phyloP scores from a whole-genome alignment of 768 basidiomycete species.

The Suillus spraguei region DNA sequence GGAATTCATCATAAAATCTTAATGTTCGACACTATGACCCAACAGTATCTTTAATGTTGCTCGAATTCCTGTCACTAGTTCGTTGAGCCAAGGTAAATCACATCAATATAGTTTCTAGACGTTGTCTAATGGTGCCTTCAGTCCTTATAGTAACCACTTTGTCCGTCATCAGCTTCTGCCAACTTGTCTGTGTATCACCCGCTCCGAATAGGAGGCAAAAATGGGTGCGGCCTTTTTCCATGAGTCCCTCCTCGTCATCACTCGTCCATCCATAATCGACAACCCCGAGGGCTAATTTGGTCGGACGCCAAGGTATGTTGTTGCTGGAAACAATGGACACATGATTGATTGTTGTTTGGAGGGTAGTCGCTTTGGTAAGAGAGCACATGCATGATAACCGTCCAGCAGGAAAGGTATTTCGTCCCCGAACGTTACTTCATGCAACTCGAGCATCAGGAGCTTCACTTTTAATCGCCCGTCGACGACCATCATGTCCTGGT shows the following conservation, averaged over 20 bases:
- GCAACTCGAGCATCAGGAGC: background rate
- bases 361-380: background rate
- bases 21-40: background rate
- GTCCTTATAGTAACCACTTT: constrained; percentile 24
- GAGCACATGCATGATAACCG: background rate
- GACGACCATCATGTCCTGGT: constrained; percentile 16
- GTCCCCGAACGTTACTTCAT: background rate
- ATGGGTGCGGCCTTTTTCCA: constrained; percentile 12
- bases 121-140: constrained; percentile 10
- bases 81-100: constrained; percentile 19
- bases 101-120: constrained; percentile 6
- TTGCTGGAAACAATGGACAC: background rate
- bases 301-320: background rate
- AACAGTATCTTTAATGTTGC: background rate
- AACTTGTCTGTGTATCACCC: constrained; percentile 2
- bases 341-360: background rate
- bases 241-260: constrained; percentile 15
- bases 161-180: constrained; percentile 17
- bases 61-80: background rate
- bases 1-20: background rate
- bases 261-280: constrained; percentile 24
- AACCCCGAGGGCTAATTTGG: constrained; percentile 22
- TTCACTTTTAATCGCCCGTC: background rate
- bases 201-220: constrained; percentile 24
- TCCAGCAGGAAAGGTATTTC: background rate